Base-by-base conservation (phyloP, 2,329 filamentous ascomycete species). In the Pseudogymnoascus sp. region DNA sequence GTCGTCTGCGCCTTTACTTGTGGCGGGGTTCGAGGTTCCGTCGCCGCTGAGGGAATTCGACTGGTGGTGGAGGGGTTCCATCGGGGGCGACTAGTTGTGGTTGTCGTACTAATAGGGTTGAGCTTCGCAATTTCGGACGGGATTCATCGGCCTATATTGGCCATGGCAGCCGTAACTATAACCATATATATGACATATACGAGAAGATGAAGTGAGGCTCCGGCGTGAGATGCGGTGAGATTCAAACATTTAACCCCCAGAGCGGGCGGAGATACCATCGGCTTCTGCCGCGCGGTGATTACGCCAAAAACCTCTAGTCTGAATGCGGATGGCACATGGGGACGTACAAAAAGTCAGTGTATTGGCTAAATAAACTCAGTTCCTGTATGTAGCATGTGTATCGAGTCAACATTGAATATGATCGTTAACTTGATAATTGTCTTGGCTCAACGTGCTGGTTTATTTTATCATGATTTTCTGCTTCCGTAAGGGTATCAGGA, bases 101-200 rank as follows among this genome's bases (percentile, higher is more conserved):
- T 33, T 33, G n/a, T 56, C 29, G 50, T 56, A 19, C 33, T 56
- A 33, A 11, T 13, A 10, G 26, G 29, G 9, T 33, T 56, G 29
- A 15, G n/a, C n/a, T 13, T 56, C 26, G 29, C n/a, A 10, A 56
- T 56, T 33, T 33, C 7, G 23, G 26, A 33, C 29, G 11, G 4
- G n/a, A 13, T 7, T 56, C 50, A 56, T 56, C n/a, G 7, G n/a
- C 29, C 26, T 56, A 56, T 56, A 56, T 33, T 56, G 50, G 50
- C 50, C 50, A 56, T 56, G 10, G 15, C 29, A 56, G 50, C 50
- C 50, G 29, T 56, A 56, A 56, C 26, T 56, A 56, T 19, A 7
- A 56, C 19, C n/a, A n/a, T 56, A 50, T 56, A 56, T 56, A 33
- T 56, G 50, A 56, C 50, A 56, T 56, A 7, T 33, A 56, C 29